Base-by-base conservation (phyloP, 1,284 basidiomycete genomes). In the Cutaneotrichosporon dermatis region DNA sequence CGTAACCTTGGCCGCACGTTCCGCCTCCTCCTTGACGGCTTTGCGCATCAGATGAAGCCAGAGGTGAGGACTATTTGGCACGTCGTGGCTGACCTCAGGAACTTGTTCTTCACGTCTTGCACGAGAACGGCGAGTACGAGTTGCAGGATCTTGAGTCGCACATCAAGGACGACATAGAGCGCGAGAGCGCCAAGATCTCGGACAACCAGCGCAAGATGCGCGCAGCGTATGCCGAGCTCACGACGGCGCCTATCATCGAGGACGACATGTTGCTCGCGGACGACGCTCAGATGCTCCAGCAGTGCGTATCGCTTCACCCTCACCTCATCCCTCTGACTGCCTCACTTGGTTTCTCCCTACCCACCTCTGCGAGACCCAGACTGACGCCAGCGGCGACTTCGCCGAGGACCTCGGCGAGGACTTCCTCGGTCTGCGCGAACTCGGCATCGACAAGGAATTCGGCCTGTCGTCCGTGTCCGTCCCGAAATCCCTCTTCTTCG, bases 401-500 rank as follows among this genome's bases (percentile, higher is more conserved):
- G 88, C 91, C 0, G 89, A 91, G 56, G 83, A 86, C 25, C 83
- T 95, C 13, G 93, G 92, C 41, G 93, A 96, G 69, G 94, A 98
- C 76, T 96, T 93, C 78, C 85, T 98, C 39, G 94, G 93, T 15
- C 82, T 97, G 36, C 84, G 85, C 56, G 92, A 90, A 72, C 79
- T 94, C 45, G 94, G 94, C 16, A 90, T 98, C 58, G 92, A 92
- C 53, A 83, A 84, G 48, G 94, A 97, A 73, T 82, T 90, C 57
- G 90, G 91, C n/a, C 78, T 94, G 63, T 83, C 86, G 1, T 88
- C 83, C 62, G 82, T 96, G 53, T 84, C 83, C 10, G 84, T 96
- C 15, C 94, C 94, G 6, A 87, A 86, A 71, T 84, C 83, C 58
- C 75, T 97, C 39, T 84, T 93, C 72, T 88, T 86, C 69, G 86